Evolutionary conservation across 1,284 basidiomycete species (phyloP).

Genomic region (Austroboletus niveus): DNA sequence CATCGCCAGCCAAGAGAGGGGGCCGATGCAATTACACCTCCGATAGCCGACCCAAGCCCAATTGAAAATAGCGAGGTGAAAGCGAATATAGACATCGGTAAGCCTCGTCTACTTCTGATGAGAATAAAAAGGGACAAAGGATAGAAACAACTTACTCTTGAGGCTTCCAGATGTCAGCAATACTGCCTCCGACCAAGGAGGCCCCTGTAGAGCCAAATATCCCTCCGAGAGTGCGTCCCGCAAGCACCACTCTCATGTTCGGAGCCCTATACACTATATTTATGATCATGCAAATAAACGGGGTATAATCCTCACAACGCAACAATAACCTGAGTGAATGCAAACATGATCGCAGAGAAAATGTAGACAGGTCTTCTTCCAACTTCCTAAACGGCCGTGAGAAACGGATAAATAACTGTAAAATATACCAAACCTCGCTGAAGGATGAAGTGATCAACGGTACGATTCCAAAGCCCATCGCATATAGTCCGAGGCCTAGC

Average conservation of each 20-base stretch:
- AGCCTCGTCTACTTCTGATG: slow-evolving; percentile 40
- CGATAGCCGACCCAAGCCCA: slow-evolving; percentile 52
- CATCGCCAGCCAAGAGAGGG: slow-evolving; percentile 57
- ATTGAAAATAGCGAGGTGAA: slow-evolving; percentile 45
- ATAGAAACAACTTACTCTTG: slow-evolving; percentile 17
- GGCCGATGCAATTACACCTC: slow-evolving; percentile 55
- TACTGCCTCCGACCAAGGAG: slow-evolving; percentile 59
- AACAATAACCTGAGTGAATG: slow-evolving; percentile 38
- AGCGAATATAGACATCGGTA: slow-evolving; percentile 57
- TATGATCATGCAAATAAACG: not conserved
- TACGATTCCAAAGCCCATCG: slow-evolving; percentile 45
- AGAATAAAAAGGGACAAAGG: not conserved
- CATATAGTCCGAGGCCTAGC: slow-evolving; percentile 40
- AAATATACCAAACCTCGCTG: slow-evolving; percentile 34
- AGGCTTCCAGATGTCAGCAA: slow-evolving; percentile 45
- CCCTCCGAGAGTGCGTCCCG: slow-evolving; percentile 25
- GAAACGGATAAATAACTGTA: slow-evolving; percentile 11
- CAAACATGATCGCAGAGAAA: slow-evolving; percentile 37
- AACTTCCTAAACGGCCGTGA: slow-evolving; percentile 42
- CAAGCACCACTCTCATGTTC: slow-evolving; percentile 21
- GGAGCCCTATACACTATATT: slow-evolving; percentile 19
- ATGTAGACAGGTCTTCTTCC: slow-evolving; percentile 49
- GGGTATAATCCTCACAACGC: slow-evolving; percentile 36
- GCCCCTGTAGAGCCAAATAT: slow-evolving; percentile 47
- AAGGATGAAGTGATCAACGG: slow-evolving; percentile 48